Base-by-base conservation (phyloP, 441 rosid genomes). In the Populus hybrid region DNA sequence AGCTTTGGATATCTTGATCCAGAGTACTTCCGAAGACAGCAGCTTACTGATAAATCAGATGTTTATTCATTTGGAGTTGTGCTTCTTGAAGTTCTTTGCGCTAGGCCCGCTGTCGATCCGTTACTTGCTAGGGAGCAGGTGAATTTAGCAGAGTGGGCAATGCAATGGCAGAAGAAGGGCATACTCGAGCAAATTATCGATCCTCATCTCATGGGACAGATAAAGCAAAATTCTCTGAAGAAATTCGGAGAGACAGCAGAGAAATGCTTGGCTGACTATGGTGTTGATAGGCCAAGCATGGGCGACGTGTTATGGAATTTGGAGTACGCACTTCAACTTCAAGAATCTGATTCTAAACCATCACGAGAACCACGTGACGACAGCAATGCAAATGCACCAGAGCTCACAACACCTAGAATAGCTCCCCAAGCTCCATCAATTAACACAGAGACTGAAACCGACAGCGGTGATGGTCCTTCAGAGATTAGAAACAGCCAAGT, bases 1-100 rank as follows among this genome's bases (percentile, higher is more conserved):
- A 94, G 98, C 81, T 94, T 94, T 14, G 98, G 98, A 0, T 94
- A 94, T 86, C 91, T 94, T 20, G 96, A 94, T 80, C 98, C 97
- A 18, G 98, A 94, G 77, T 90, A 94, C 81, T 91, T 92, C 83
- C 88, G 97, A 30, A 85, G 98, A 80, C 98, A 92, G 76, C 98
- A 92, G 81, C 93, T 94, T 74, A 94, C 95, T 0, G 97, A 94
- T 78, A 94, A 94, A 76, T 94, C 98, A 8, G 98, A 94, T 82
- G 95, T 92, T 69, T 94, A 92, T 72, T 92, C 97, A 1, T 94
- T 94, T 61, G 98, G 97, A 5, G 98, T 94, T 30, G 91, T 94
- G 78, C 89, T 94, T 20, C 85, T 92, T 0, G 97, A 94, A 81
- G 97, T 92, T 79, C 95, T 94, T 42, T 94, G 95, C 63, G 97